Conservation (phyloP, 2,329 filamentous ascomycete genomes). For the Fusarium nematophilum region DNA sequence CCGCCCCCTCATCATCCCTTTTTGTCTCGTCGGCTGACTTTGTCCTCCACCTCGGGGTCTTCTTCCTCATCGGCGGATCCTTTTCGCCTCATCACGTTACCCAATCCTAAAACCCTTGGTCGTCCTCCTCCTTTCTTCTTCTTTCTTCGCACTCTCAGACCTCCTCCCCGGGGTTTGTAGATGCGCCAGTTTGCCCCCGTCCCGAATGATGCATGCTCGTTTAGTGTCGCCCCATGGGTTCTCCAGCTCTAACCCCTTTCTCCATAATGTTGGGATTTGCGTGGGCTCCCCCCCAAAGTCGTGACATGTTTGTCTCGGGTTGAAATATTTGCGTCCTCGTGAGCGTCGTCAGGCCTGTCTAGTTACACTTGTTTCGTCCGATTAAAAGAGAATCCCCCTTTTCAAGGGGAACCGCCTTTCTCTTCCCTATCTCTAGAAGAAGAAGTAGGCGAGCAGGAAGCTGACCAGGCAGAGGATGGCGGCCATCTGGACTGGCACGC, state of each 20-base stretch:
- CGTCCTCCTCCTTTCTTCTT: background rate
- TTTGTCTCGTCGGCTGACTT: slow-evolving; percentile 22
- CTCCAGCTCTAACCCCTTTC: slow-evolving; percentile 19
- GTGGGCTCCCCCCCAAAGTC: slow-evolving; percentile 25
- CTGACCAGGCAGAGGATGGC: slow-evolving; percentile 87
- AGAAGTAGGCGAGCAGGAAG: slow-evolving; percentile 94
- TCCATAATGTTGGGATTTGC: slow-evolving; percentile 22
- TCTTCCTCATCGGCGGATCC: no score
- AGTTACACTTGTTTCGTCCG: slow-evolving; percentile 26
- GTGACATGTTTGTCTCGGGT: slow-evolving; percentile 16
- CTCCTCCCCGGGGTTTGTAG: slow-evolving; percentile 13
- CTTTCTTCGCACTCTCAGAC: slow-evolving; percentile 1
- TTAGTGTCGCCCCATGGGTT: slow-evolving; percentile 28
- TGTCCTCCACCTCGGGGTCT: slow-evolving; percentile 2
- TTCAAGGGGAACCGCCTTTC: slow-evolving; percentile 1
- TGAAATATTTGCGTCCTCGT: slow-evolving; percentile 31
- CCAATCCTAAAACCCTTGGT: background rate
- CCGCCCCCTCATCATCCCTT: slow-evolving; percentile 14
- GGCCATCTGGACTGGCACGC: slow-evolving; percentile 87
- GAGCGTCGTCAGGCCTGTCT: slow-evolving; percentile 36
- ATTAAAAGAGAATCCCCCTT: slow-evolving; percentile 12
- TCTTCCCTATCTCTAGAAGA: slow-evolving; percentile 77
- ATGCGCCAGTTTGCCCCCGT: slow-evolving; percentile 15
- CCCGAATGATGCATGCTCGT: slow-evolving; percentile 29
- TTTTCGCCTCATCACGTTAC: no score